These are phyloP conservation scores for Aspergillus mulundensis DNA, from an alignment of 495 filamentous ascomycete species.

Conservation along the genomic window DNA sequence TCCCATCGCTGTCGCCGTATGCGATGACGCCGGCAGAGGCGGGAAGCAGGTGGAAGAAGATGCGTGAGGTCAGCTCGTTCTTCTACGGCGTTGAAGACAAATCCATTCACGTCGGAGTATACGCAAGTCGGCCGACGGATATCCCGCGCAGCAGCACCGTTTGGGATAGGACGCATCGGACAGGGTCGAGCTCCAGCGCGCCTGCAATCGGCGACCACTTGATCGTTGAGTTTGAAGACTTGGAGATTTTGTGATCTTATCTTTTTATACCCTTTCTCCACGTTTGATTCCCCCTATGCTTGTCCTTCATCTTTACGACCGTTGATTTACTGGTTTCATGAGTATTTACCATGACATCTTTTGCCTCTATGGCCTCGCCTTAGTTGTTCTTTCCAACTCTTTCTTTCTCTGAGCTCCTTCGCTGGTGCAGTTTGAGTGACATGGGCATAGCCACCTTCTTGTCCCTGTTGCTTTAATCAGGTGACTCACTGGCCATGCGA, in stretches of 20 bases:
- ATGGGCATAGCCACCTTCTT: no score
- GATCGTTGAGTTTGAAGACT: slow-evolving; percentile 54
- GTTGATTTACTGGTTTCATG: background rate
- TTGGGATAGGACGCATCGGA: slow-evolving; percentile 46
- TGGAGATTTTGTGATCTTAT: slow-evolving; percentile 49
- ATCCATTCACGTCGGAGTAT: slow-evolving; percentile 52
- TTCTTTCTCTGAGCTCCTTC: no score
- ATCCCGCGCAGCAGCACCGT: slow-evolving; percentile 31
- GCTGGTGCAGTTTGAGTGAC: no score
- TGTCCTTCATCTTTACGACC: background rate
- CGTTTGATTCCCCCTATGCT: background rate
- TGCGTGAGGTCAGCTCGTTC: slow-evolving; percentile 58
- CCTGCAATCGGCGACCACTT: slow-evolving; percentile 36
- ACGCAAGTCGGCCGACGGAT: slow-evolving; percentile 51
- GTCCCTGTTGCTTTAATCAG: no score
- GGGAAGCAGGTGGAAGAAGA: slow-evolving; percentile 51
- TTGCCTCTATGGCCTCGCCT: no score
- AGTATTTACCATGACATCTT: no score
- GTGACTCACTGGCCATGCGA: no score
- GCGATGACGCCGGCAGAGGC: slow-evolving; percentile 35
- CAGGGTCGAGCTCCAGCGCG: slow-evolving; percentile 21
- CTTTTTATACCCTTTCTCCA: background rate
- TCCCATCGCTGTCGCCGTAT: slow-evolving; percentile 35
- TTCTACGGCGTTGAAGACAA: slow-evolving; percentile 60
- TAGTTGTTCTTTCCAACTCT: no score